These are phyloP conservation scores for Teunomyces stri DNA, from an alignment of 805 yeast genomes.

Conservation along the genomic window DNA sequence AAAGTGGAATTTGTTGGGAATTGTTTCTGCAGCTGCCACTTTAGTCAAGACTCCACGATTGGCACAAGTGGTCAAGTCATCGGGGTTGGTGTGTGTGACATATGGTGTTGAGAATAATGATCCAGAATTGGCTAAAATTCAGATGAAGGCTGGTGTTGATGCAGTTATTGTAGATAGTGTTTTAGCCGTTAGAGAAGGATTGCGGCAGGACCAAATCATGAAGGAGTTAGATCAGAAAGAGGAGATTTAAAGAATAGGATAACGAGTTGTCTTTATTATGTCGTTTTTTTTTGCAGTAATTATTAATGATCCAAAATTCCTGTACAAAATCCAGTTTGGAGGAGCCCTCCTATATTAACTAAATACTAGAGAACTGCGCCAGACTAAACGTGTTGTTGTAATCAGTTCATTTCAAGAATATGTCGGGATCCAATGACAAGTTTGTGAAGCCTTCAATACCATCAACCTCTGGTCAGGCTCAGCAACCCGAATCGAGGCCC, in stretches of 20 bases:
- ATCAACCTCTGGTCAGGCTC: neutral
- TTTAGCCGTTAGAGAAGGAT: conserved; percentile 84
- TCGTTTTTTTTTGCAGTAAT: neutral
- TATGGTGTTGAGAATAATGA: conserved; percentile 83
- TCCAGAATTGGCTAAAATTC: conserved; percentile 78
- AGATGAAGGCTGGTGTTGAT: conserved; percentile 93
- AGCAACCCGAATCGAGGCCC: neutral
- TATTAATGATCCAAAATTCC: neutral
- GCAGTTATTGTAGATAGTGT: conserved; percentile 98
- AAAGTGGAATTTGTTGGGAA: conserved; percentile 87
- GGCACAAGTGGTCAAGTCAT: conserved; percentile 84
- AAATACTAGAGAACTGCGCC: neutral
- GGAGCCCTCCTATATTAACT: neutral
- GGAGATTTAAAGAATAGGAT: neutral
- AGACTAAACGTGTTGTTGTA: neutral
- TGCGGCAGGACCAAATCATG: conserved; percentile 38
- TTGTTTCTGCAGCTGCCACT: conserved; percentile 86
- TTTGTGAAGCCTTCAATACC: conserved; percentile 1
- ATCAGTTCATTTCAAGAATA: neutral
- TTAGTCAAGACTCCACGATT: conserved; percentile 86
- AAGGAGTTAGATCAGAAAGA: neutral
- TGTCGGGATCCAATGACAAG: neutral
- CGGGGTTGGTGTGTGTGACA: conserved; percentile 90
- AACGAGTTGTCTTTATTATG: neutral
- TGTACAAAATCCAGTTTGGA: neutral